phyloP scores from a whole-genome alignment of 2,329 filamentous ascomycete species.

The Daldinia sp. region DNA sequence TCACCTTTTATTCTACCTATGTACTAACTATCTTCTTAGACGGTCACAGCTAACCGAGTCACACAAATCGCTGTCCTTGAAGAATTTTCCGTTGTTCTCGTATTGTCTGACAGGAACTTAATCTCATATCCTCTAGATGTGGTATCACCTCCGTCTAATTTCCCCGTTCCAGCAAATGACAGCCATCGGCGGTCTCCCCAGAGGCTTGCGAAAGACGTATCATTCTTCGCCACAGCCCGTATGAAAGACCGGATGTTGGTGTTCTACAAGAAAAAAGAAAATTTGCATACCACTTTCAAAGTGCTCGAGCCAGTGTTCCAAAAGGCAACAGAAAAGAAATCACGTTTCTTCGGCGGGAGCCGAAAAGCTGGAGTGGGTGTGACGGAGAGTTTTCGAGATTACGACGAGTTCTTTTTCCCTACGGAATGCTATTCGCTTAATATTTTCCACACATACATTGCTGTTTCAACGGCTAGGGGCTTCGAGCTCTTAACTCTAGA shows the following conservation, averaged over 20 bases:
- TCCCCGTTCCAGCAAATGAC: slow-evolving; percentile 73
- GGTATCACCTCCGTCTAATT: slow-evolving; percentile 74
- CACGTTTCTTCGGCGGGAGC: slow-evolving; percentile 73
- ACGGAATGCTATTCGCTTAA: slow-evolving; percentile 95
- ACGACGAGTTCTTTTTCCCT: slow-evolving; percentile 98
- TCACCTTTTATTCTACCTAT: slow-evolving; percentile 38
- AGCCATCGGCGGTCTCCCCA: slow-evolving; percentile 88
- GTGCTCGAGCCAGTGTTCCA: slow-evolving; percentile 96
- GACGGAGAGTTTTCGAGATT: slow-evolving; percentile 97
- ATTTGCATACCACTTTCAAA: slow-evolving; percentile 93
- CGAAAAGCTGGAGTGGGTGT: slow-evolving; percentile 70
- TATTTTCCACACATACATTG: slow-evolving; percentile 93
- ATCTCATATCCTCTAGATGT: slow-evolving; percentile 95
- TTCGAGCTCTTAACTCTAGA: slow-evolving; percentile 97
- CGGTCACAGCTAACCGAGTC: slow-evolving; percentile 80
- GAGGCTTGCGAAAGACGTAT: slow-evolving; percentile 90
- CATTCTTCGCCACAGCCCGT: slow-evolving; percentile 93
- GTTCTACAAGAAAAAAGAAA: slow-evolving; percentile 97
- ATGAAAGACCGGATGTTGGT: slow-evolving; percentile 98
- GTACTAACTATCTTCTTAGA: slow-evolving; percentile 60
- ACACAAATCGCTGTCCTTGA: slow-evolving; percentile 96
- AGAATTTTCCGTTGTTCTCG: slow-evolving; percentile 91
- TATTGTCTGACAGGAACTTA: slow-evolving; percentile 90
- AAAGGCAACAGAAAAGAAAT: slow-evolving; percentile 87
- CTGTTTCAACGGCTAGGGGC: slow-evolving; percentile 89